Base-by-base conservation (phyloP, 306 rosid genomes). In the Quercus dentata region DNA sequence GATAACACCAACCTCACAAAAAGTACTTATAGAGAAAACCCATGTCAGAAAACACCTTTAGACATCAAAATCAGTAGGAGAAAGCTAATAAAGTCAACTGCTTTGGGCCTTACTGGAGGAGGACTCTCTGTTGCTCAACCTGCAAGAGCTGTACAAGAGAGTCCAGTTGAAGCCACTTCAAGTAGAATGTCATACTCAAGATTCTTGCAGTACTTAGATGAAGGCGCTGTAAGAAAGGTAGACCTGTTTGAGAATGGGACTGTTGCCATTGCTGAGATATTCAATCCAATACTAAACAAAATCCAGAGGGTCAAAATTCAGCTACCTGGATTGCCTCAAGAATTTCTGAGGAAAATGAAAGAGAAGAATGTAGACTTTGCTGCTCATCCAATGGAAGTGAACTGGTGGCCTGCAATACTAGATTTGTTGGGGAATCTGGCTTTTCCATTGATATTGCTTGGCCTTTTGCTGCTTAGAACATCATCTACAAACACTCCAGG, bases 181-280 rank as follows among this genome's bases (percentile, higher is more conserved):
- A 92, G 69, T 71, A 86, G 93, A 78, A 58, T 87, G 68, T 79
- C 98, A 12, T 93, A 89, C 85, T 86, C 97, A 25, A 91, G 91
- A 59, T 93, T 93, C 85, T 74, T 93, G 90, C 73, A 88, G 51
- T 88, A 88, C 80, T 83, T 93, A 65, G 90, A 93, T 25, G 87
- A 88, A 77, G 93, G 79, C n/a, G 83, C 57, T 15, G 93, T 93
- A 6, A 85, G 62, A 84, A 93, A 90, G 56, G 98, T 90, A 31
- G 98, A 91, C 82, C 80, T 93, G 23, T 87, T 89, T 76, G 91
- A 91, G 82, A 88, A 91, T 65, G 97, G 91, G 18, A 88, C 88
- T 1, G 92, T 88, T 46, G 97, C 98, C 38, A 90, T 93, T 30
- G 93, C 91, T 4, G 92, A 91, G 87, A 83, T 90, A 72, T 85